phyloP scores from a whole-genome alignment of 768 basidiomycete genomes.

The Cantharellus cinnabarinus region DNA sequence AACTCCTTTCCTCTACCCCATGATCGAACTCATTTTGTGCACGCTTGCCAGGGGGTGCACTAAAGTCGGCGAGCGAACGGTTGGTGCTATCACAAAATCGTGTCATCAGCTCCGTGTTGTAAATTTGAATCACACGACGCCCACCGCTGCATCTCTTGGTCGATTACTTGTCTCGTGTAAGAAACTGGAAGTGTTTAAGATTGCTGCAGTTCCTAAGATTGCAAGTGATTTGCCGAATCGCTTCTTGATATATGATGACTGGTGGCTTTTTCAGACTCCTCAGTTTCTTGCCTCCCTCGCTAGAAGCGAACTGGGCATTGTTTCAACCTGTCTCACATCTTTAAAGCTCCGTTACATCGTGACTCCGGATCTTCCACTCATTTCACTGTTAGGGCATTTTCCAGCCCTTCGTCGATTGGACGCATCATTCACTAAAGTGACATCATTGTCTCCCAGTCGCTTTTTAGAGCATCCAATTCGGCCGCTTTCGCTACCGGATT shows the following conservation, averaged over 20 bases:
- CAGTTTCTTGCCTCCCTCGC: background rate
- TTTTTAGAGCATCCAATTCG: background rate
- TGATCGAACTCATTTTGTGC: background rate
- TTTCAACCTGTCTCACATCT: conserved; percentile 21
- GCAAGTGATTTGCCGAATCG: conserved; percentile 17
- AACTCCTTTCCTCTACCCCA: background rate
- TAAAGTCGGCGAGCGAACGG: conserved; percentile 32
- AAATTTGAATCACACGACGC: conserved; percentile 43
- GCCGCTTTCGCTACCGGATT: conserved; percentile 3
- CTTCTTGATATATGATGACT: background rate
- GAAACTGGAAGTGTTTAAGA: conserved; percentile 34
- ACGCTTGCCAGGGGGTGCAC: conserved; percentile 30
- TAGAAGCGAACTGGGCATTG: background rate
- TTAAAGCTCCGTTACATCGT: conserved; percentile 38
- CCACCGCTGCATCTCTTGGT: conserved; percentile 28
- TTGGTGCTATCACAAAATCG: conserved; percentile 22
- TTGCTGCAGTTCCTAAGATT: conserved; percentile 43
- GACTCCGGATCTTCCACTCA: conserved; percentile 31
- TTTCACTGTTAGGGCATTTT: conserved; percentile 23
- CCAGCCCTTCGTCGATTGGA: conserved; percentile 37
- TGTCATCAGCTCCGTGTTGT: conserved; percentile 26
- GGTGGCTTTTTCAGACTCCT: background rate
- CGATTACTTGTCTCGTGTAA: conserved; percentile 23
- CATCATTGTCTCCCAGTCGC: conserved; percentile 16
- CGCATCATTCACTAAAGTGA: conserved; percentile 38